phyloP scores from a whole-genome alignment of 2,329 filamentous ascomycete species.

The Aspergillus sp. region DNA sequence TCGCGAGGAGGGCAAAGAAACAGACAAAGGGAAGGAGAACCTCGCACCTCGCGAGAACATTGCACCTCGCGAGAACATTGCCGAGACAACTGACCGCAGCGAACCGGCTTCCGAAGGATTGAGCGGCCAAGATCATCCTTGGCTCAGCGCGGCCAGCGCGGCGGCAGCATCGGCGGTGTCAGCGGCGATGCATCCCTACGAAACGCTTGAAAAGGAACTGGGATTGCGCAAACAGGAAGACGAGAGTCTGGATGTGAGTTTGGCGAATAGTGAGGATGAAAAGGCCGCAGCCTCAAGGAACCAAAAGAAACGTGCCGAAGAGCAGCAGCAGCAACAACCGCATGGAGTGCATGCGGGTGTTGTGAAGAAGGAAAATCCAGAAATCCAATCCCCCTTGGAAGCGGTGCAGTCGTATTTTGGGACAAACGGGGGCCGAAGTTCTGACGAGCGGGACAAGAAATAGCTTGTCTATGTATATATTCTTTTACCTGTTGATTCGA shows the following conservation, averaged over 20 bases:
- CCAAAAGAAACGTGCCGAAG: no score
- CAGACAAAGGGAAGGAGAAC: not conserved
- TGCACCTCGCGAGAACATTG: not conserved
- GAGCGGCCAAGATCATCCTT: constrained; percentile 7
- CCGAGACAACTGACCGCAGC: constrained; percentile 1
- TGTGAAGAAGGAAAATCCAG: constrained; percentile 20
- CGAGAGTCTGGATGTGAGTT: constrained; percentile 59
- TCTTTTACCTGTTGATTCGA: no score
- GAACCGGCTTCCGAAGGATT: constrained; percentile 2
- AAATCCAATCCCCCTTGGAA: constrained; percentile 17
- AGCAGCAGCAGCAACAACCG: no score
- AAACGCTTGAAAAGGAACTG: constrained; percentile 46
- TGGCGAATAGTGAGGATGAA: constrained; percentile 58
- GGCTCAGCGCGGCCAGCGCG: constrained; percentile 7
- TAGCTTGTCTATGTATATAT: no score
- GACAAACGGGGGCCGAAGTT: not conserved
- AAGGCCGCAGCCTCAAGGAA: not conserved
- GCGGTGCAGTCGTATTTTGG: constrained; percentile 32
- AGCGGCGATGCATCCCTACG: constrained; percentile 6
- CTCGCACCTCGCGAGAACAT: constrained; percentile 5
- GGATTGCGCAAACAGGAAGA: constrained; percentile 60
- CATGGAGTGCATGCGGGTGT: not conserved
- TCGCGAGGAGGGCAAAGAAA: not conserved
- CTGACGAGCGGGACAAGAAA: no score
- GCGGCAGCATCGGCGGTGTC: constrained; percentile 10